phyloP scores from a whole-genome alignment of 139 green algal genomes.

The Coccomyxa sp. region DNA sequence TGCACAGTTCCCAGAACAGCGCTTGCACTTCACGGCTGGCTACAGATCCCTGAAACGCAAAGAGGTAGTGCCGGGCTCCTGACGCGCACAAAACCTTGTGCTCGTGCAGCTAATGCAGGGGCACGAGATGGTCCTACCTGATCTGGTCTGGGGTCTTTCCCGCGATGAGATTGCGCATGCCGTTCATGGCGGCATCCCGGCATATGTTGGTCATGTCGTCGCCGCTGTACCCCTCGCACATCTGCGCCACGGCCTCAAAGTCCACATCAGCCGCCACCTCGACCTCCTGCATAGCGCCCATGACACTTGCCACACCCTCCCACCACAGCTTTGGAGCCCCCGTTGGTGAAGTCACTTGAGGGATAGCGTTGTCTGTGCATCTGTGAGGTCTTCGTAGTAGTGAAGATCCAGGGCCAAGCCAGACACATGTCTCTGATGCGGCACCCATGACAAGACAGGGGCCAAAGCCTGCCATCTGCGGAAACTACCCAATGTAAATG shows the following conservation, averaged over 20 bases:
- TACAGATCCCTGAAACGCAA: background rate
- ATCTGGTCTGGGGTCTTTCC: constrained; percentile 77
- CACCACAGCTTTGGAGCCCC: background rate
- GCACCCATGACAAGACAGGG: background rate
- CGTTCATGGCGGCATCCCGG: constrained; percentile 86
- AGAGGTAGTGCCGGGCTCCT: too few relatives aligned
- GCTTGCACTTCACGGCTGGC: background rate
- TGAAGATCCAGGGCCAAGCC: background rate
- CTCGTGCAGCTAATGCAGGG: background rate
- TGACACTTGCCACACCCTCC: background rate
- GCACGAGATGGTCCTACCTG: background rate
- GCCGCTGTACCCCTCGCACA: constrained; percentile 79
- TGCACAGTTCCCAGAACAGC: background rate
- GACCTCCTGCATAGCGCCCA: constrained; percentile 41
- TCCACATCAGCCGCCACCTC: constrained; percentile 64
- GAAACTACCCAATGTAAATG: background rate
- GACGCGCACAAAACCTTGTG: background rate
- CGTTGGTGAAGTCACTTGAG: background rate
- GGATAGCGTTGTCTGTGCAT: background rate
- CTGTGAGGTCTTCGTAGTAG: background rate
- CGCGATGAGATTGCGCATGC: constrained; percentile 76
- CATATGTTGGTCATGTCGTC: constrained; percentile 93
- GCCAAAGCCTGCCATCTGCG: background rate
- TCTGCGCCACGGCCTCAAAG: constrained; percentile 52
- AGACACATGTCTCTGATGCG: background rate